Conservation (phyloP, 108 stramenopile genomes). For the Asterionellopsis glacialis region DNA sequence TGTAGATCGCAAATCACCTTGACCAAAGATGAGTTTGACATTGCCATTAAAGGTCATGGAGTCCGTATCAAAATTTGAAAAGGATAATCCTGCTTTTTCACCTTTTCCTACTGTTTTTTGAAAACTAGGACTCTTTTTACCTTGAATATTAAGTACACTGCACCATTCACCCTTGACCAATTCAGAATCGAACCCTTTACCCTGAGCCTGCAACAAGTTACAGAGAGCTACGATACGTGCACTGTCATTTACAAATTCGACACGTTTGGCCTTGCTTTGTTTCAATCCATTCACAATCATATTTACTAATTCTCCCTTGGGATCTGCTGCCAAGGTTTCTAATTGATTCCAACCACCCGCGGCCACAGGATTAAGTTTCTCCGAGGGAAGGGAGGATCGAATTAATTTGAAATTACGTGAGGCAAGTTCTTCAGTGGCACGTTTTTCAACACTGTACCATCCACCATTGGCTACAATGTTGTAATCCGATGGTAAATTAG, state of each 20-base stretch:
- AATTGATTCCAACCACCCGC: conserved; percentile 37
- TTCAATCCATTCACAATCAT: conserved; percentile 14
- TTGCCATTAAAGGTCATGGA: conserved; percentile 20
- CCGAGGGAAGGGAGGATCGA: not conserved
- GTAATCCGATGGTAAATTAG: not conserved
- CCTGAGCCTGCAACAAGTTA: conserved; percentile 21
- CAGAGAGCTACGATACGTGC: conserved; percentile 20
- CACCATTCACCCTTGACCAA: conserved; percentile 44
- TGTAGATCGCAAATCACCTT: not conserved
- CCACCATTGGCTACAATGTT: conserved; percentile 31
- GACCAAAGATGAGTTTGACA: conserved; percentile 7
- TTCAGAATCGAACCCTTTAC: conserved; percentile 44
- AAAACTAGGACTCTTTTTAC: conserved; percentile 23
- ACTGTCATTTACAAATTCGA: not conserved
- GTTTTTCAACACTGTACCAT: conserved; percentile 30
- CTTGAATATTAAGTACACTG: conserved; percentile 22
- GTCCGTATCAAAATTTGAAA: conserved; percentile 28
- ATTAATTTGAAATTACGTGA: not conserved
- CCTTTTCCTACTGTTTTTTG: conserved; percentile 34
- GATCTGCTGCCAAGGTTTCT: conserved; percentile 21
- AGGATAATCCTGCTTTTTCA: conserved; percentile 12
- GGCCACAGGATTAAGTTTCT: conserved; percentile 15
- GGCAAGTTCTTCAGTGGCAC: too few relatives aligned
- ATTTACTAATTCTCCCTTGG: conserved; percentile 26
- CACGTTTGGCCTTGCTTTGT: not conserved